phyloP scores from a whole-genome alignment of 1,284 basidiomycete genomes.

The Golubevia sp. region DNA sequence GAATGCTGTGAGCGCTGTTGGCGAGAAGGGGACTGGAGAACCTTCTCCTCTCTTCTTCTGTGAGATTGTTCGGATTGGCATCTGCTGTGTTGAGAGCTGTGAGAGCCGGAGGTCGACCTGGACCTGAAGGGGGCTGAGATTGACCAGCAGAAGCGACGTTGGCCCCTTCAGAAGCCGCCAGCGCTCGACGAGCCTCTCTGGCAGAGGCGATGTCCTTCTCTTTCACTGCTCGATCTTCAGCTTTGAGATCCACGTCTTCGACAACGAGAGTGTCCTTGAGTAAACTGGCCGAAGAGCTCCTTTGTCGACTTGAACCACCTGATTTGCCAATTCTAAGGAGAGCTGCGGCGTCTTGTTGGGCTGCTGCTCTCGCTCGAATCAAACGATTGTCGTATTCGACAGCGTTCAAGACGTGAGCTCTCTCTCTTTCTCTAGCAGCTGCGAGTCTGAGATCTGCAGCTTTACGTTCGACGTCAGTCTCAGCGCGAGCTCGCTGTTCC shows the following conservation, averaged over 20 bases:
- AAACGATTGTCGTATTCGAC: too few species aligned
- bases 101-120: constrained; percentile 1
- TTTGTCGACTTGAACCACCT: too few species aligned
- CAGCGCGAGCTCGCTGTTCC: constrained; percentile 56
- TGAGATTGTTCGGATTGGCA: constrained; percentile 2
- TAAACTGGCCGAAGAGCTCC: too few species aligned
- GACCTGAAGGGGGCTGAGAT: background rate
- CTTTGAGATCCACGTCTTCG: background rate
- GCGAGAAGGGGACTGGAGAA: background rate
- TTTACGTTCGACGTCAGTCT: constrained; percentile 6
- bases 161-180: background rate
- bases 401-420: too few species aligned
- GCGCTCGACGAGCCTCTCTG: too few species aligned
- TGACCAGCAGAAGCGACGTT: background rate
- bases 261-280: background rate
- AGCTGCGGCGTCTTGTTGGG: too few species aligned
- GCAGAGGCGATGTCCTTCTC: background rate
- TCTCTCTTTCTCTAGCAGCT: too few species aligned
- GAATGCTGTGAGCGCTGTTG: constrained; percentile 9
- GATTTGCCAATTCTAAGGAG: too few species aligned
- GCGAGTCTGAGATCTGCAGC: background rate
- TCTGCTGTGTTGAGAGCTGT: background rate
- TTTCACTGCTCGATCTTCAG: background rate
- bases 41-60: constrained; percentile 14
- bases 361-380: too few species aligned